Evolutionary conservation across 2,329 filamentous ascomycete species (phyloP).

Genomic region (Verticillium longisporum): DNA sequence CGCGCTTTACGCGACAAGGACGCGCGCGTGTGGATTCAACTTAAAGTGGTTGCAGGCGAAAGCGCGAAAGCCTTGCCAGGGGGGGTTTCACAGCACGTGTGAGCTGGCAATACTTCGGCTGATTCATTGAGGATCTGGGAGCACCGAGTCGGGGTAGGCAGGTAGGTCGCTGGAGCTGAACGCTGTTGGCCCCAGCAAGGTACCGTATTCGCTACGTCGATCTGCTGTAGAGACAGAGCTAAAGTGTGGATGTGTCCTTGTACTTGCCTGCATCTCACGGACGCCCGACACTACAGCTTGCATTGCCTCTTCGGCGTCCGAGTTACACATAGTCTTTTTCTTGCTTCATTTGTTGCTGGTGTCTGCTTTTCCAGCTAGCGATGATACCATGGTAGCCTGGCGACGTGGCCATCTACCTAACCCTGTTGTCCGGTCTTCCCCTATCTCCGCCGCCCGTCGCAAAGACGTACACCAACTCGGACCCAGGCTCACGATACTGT

Average conservation of each 20-base stretch:
- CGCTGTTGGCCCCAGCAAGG: constrained; percentile 4
- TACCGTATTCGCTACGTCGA: neutral
- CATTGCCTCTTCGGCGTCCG: neutral
- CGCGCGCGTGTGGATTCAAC: constrained; percentile 14
- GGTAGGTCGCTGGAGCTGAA: neutral
- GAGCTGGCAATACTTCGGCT: neutral
- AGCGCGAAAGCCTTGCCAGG: neutral
- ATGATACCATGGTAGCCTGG: constrained; percentile 43
- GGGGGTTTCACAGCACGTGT: neutral
- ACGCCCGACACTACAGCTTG: neutral
- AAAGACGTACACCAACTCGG: neutral
- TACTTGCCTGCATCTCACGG: neutral
- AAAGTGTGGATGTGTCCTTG: neutral
- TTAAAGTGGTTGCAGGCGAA: constrained; percentile 22
- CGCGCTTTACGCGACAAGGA: neutral
- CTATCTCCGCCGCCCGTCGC: neutral
- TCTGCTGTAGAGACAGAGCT: neutral
- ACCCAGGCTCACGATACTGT: neutral
- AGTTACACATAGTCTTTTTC: neutral
- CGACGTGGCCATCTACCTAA: constrained; percentile 23
- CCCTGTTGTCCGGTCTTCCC: constrained; percentile 1
- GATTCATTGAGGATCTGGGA: too few relatives aligned
- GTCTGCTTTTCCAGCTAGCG: constrained; percentile 20
- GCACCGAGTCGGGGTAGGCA: too few relatives aligned
- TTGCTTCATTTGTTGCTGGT: neutral